Base-by-base conservation (phyloP, 345 rosid genomes). In the Aquilaria yunnanensis region DNA sequence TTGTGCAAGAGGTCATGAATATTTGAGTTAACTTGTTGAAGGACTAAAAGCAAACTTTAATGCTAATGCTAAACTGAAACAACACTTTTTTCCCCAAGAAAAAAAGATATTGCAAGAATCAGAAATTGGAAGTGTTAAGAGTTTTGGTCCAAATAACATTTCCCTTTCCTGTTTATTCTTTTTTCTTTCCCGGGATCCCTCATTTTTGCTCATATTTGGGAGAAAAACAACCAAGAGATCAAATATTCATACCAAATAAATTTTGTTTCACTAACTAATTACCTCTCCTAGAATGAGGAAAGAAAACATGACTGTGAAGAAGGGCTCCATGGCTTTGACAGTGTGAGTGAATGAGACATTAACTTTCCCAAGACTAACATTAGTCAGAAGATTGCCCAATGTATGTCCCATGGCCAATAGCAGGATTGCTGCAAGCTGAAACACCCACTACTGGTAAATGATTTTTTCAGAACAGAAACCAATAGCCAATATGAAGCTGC, bases 331-430 rank as follows among this genome's bases (percentile, higher is more conserved):
- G 43, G 96, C 85, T 80, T 89, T 93, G 78, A 92, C 78, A 11
- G 98, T 92, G 77, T 92, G 96, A 33, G 97, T 93, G 82, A 93
- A 89, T 2, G 98, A 93, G 46, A 93, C 84, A 32, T 89, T 80
- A 12, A 93, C 96, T 66, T 70, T 80, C 57, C 86, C 94, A 50
- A 93, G 58, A 67, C 98, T 89, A 60, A 90, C 66, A 60, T 89
- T 87, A 2, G 98, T 90, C 63, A 93, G 65, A 72, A 89, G 80
- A 76, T 89, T 93, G 2, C 98, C 98, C 69, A 85, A 60, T 0
- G 96, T 77, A 77, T 93, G 96, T 16, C 82, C 93, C 60, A 83
- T 63, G 63, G 88, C 98, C 74, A 93, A 73, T 2, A 89, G 94
- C 7, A 84, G 11, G 65, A 93, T 87, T 57, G 68, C 85, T 65